Conservation (phyloP, 73 alveolate species). For the Durusdinium trenchii region DNA sequence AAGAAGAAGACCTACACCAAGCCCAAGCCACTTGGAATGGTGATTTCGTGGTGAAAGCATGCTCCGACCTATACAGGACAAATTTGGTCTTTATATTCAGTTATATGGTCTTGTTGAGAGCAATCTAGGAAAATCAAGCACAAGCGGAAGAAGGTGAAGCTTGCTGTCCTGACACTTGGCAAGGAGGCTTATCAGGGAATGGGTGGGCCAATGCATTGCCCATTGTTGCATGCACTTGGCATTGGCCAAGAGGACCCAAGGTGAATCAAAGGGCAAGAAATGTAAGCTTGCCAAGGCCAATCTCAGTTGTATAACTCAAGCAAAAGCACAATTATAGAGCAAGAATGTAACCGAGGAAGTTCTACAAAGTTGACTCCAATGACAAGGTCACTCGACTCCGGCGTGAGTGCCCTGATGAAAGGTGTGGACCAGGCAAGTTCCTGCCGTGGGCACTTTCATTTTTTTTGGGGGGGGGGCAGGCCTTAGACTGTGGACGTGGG, state of each 20-base stretch:
- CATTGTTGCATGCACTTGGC: neutral
- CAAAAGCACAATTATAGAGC: neutral
- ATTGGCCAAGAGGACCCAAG: no score
- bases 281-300: neutral
- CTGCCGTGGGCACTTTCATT: no score
- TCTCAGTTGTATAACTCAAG: neutral
- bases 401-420: constrained; percentile 79
- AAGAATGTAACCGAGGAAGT: constrained; percentile 4
- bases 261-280: no score
- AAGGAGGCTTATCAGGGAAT: neutral
- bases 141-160: constrained; percentile 98
- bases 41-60: neutral
- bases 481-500: no score
- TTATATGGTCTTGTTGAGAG: neutral
- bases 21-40: constrained; percentile 38
- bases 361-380: constrained; percentile 83
- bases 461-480: no score
- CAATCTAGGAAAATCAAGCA: constrained; percentile 97
- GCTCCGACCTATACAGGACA: neutral
- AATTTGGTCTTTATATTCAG: neutral
- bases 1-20: constrained; percentile 95
- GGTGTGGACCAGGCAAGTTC: constrained; percentile 81
- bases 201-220: neutral
- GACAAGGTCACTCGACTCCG: constrained; percentile 95
- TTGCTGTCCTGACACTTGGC: constrained; percentile 96